Evolutionary conservation across 2,329 filamentous ascomycete species (phyloP).

Genomic region (Fusarium xylarioides): DNA sequence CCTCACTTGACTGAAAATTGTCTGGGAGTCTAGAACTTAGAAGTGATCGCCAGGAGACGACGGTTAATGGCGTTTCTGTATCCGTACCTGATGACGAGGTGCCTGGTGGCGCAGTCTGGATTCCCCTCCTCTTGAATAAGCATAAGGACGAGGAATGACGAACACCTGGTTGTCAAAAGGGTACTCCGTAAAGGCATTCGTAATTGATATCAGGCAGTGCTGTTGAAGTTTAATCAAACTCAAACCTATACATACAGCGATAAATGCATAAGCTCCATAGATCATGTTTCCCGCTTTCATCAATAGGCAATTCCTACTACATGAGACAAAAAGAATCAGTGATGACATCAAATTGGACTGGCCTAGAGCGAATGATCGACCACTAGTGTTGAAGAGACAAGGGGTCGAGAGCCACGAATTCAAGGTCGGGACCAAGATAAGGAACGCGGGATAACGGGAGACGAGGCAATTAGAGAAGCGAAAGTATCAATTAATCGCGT

Average conservation of each 20-base stretch:
- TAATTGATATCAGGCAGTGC: not conserved
- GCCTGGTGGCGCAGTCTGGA: conserved; percentile 25
- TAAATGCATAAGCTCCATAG: conserved; percentile 2
- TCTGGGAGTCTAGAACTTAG: not conserved
- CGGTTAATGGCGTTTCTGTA: conserved; percentile 19
- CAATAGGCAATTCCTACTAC: not conserved
- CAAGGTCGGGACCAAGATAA: conserved; percentile 33
- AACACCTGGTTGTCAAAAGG: not conserved
- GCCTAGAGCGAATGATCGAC: conserved; percentile 34
- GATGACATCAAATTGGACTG: conserved; percentile 16
- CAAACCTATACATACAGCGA: not conserved
- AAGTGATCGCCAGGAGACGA: conserved; percentile 19
- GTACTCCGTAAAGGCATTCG: not conserved
- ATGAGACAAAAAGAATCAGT: not conserved
- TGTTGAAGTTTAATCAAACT: not conserved
- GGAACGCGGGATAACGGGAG: conserved; percentile 14
- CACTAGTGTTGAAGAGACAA: conserved; percentile 32
- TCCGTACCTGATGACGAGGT: conserved; percentile 24
- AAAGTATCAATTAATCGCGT: conserved; percentile 4
- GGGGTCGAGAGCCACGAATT: conserved; percentile 29
- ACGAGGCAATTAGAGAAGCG: conserved; percentile 15
- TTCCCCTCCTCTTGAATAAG: not conserved
- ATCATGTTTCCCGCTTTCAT: conserved; percentile 9
- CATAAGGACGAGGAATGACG: not conserved
- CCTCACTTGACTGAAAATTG: not conserved